These are phyloP conservation scores for Entelexis sorbosivorans DNA, from an alignment of 1,139 yeast species.

Conservation along the genomic window DNA sequence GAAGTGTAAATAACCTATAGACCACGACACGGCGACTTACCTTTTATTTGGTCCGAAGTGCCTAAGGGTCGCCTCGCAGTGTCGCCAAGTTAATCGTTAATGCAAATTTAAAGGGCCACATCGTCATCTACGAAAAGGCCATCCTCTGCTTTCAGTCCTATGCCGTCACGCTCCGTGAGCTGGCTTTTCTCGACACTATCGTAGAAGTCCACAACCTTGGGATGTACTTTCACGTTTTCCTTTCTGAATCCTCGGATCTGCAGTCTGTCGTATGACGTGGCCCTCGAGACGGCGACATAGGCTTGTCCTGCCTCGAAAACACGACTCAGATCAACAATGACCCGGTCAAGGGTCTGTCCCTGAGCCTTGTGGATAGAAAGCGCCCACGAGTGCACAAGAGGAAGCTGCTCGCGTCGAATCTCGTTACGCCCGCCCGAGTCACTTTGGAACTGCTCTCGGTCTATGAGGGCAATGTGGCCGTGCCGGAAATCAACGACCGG, in stretches of 20 bases:
- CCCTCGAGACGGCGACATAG: slow-evolving; percentile 84
- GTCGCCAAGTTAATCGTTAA: too few species aligned
- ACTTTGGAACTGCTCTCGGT: slow-evolving; percentile 18
- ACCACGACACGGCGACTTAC: too few species aligned
- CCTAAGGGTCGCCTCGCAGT: too few species aligned
- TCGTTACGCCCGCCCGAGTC: slow-evolving; percentile 21
- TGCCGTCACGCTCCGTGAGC: neutral
- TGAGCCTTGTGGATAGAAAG: slow-evolving; percentile 84
- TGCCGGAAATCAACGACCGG: slow-evolving; percentile 24
- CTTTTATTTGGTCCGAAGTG: too few species aligned
- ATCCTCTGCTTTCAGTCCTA: neutral
- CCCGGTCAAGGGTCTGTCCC: slow-evolving; percentile 74
- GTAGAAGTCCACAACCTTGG: slow-evolving; percentile 59
- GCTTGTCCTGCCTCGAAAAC: slow-evolving; percentile 81
- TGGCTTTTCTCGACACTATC: slow-evolving; percentile 28
- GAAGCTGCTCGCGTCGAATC: slow-evolving; percentile 48
- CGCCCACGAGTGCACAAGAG: slow-evolving; percentile 77
- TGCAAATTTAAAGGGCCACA: neutral
- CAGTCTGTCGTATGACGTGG: slow-evolving; percentile 59
- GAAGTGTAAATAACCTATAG: too few species aligned
- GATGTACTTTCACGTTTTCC: slow-evolving; percentile 51
- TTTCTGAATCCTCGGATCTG: slow-evolving; percentile 66
- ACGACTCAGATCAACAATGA: slow-evolving; percentile 59
- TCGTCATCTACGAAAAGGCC: slow-evolving; percentile 1
- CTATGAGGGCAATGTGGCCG: slow-evolving; percentile 17